Conservation (phyloP, 768 basidiomycete genomes). For the Lactarius hengduanensis region DNA sequence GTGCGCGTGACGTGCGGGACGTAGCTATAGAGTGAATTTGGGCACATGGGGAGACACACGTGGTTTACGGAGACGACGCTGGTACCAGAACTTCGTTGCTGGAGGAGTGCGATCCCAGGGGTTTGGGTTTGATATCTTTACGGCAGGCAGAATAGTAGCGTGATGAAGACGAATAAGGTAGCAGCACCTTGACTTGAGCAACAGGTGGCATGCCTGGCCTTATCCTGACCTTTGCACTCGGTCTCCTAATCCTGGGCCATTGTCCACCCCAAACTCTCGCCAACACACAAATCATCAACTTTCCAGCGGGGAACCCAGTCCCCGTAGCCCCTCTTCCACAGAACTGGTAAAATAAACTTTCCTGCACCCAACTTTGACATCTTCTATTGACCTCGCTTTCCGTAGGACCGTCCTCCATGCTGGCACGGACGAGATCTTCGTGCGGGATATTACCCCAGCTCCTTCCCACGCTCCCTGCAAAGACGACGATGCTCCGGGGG, state of each 20-base stretch:
- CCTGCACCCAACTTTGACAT: background rate
- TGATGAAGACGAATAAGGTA: background rate
- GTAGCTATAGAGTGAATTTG: too few relatives aligned
- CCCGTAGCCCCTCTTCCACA: slow-evolving; percentile 30
- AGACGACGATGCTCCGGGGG: slow-evolving; percentile 3
- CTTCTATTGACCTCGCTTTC: background rate
- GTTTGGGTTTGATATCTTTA: too few relatives aligned
- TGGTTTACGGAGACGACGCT: too few relatives aligned
- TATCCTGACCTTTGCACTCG: background rate
- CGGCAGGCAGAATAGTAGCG: too few relatives aligned
- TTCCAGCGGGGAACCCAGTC: slow-evolving; percentile 37
- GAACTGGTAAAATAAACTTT: slow-evolving; percentile 31
- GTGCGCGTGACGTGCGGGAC: too few relatives aligned
- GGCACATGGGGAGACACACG: too few relatives aligned
- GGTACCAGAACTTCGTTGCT: too few relatives aligned
- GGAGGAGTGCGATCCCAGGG: too few relatives aligned
- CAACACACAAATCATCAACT: slow-evolving; percentile 69
- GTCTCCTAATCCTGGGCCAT: slow-evolving; percentile 1
- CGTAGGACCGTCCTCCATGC: slow-evolving; percentile 41
- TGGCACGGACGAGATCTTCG: slow-evolving; percentile 40
- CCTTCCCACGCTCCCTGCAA: slow-evolving; percentile 41
- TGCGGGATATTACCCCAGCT: slow-evolving; percentile 44
- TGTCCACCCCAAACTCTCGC: slow-evolving; percentile 32
- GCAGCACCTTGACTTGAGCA: background rate
- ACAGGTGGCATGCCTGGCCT: slow-evolving; percentile 4